phyloP scores from a whole-genome alignment of 2,329 filamentous ascomycete genomes.

The Thielaviopsis musarum region DNA sequence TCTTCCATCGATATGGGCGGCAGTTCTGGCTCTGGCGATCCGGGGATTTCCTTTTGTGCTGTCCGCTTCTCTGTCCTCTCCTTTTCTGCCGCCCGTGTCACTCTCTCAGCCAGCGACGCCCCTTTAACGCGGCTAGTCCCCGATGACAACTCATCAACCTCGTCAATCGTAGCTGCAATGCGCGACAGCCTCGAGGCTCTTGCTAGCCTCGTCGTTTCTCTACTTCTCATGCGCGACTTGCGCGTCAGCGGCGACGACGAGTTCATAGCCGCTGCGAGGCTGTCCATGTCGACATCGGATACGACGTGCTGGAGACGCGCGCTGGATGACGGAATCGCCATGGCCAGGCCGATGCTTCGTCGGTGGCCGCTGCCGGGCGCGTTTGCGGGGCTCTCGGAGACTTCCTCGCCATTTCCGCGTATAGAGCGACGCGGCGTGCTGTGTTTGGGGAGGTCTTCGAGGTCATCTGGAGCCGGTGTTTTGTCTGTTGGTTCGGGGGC shows the following conservation, averaged over 20 bases:
- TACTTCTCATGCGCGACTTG: conserved; percentile 19
- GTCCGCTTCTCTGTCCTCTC: background rate
- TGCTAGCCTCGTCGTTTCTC: background rate
- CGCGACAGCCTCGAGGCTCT: conserved; percentile 5
- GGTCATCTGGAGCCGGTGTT: background rate
- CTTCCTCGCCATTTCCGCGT: conserved; percentile 22
- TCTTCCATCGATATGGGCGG: conserved; percentile 7
- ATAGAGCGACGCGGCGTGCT: conserved; percentile 1
- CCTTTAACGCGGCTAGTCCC: conserved; percentile 12
- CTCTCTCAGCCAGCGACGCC: conserved; percentile 5
- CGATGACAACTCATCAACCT: conserved; percentile 21
- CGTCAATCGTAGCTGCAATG: conserved; percentile 1
- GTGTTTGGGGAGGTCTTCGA: conserved; percentile 2
- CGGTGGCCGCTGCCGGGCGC: conserved; percentile 38
- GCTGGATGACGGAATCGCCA: conserved; percentile 23
- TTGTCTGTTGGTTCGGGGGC: background rate
- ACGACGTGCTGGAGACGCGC: conserved; percentile 27
- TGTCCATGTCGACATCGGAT: conserved; percentile 17
- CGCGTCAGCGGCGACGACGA: conserved; percentile 26
- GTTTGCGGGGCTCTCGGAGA: conserved; percentile 35
- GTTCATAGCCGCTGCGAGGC: conserved; percentile 15
- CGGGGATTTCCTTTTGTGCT: background rate
- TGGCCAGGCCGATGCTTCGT: conserved; percentile 24
- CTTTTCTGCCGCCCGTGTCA: conserved; percentile 9
- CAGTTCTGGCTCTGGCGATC: background rate